A percentile compares a stretch with the other conserved stretches of the same genome.
phyloP scores from a whole-genome alignment of 1,284 basidiomycete genomes.

The Wolfiporia cocos region DNA sequence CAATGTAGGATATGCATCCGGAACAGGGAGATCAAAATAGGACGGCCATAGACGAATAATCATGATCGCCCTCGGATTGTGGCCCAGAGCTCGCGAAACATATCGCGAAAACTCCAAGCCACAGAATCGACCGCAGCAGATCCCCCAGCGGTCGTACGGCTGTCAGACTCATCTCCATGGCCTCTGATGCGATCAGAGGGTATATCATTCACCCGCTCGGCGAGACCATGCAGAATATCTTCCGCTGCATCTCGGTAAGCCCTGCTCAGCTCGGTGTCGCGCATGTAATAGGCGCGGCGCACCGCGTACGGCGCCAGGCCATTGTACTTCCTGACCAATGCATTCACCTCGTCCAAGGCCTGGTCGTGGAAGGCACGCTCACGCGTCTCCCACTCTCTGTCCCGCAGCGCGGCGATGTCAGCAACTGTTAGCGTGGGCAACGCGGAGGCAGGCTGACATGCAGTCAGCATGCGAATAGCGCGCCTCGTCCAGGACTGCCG shows the following conservation, averaged over 20 bases:
- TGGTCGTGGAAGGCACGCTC: constrained; percentile 70
- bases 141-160: constrained; percentile 1
- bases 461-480: constrained; percentile 53
- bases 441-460: constrained; percentile 35
- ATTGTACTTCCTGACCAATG: constrained; percentile 74
- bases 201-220: constrained; percentile 22
- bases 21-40: neutral
- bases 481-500: constrained; percentile 63
- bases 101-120: constrained; percentile 13
- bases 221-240: constrained; percentile 44
- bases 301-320: constrained; percentile 73
- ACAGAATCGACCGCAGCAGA: constrained; percentile 2
- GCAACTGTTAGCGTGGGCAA: constrained; percentile 38
- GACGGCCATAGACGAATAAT: neutral
- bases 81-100: constrained; percentile 23
- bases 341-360: constrained; percentile 68
- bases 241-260: constrained; percentile 47
- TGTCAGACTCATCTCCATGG: constrained; percentile 7
- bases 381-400: constrained; percentile 68
- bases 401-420: constrained; percentile 46
- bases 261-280: constrained; percentile 51
- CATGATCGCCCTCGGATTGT: constrained; percentile 13
- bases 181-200: constrained; percentile 1
- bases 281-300: constrained; percentile 52
- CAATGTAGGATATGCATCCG: constrained; percentile 1